Percentiles rank a stretch among this genome's conserved stretches.
These are phyloP conservation scores for Astrocystis sublimbata DNA, from an alignment of 495 filamentous ascomycete genomes.

Conservation along the genomic window DNA sequence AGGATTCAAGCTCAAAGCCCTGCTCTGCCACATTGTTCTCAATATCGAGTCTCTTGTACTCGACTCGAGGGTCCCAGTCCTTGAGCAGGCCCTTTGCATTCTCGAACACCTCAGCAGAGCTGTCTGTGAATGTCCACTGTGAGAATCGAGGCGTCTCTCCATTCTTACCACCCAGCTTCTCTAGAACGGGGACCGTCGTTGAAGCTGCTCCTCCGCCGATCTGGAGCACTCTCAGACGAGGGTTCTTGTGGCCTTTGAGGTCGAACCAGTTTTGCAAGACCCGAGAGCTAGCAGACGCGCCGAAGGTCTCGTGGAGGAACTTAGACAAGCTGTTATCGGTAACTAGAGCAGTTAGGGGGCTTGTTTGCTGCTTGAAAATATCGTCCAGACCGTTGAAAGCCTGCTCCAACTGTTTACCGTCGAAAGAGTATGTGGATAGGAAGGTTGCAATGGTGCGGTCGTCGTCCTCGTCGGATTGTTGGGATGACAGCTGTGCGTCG, in stretches of 20 bases:
- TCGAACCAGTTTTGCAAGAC: constrained; percentile 4
- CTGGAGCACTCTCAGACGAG: constrained; percentile 38
- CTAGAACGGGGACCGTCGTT: constrained; percentile 20
- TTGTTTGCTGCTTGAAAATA: not conserved
- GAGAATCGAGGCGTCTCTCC: constrained; percentile 1
- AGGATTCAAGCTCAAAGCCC: constrained; percentile 18
- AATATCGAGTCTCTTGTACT: constrained; percentile 38
- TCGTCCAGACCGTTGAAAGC: not conserved
- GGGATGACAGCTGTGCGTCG: not conserved
- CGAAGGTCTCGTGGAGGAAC: not conserved
- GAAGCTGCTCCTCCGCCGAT: constrained; percentile 41
- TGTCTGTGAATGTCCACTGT: constrained; percentile 47
- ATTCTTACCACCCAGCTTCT: not conserved
- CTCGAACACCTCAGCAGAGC: constrained; percentile 46
- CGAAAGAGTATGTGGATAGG: not conserved
- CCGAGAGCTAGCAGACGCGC: not conserved
- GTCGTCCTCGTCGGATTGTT: not conserved
- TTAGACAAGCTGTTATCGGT: not conserved
- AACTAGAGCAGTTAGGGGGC: not conserved
- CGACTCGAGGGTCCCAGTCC: not conserved
- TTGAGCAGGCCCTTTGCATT: constrained; percentile 26
- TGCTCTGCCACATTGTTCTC: constrained; percentile 35
- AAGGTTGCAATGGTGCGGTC: not conserved
- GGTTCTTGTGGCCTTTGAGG: constrained; percentile 33
- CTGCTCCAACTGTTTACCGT: not conserved